Base-by-base conservation (phyloP, 2,329 filamentous ascomycete species). In the Hypoxylon sp. region DNA sequence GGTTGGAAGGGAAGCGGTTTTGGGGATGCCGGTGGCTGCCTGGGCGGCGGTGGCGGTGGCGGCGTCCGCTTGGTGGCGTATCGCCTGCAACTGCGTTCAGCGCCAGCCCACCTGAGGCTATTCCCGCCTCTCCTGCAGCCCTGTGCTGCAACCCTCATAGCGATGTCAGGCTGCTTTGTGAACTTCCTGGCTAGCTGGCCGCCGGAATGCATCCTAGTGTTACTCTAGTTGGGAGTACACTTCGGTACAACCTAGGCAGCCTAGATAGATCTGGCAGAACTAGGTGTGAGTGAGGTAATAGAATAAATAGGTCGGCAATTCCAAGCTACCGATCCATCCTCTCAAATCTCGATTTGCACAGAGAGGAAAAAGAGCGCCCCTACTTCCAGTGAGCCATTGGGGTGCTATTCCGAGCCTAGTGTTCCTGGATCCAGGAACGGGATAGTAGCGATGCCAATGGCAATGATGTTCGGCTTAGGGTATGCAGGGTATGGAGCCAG, bases 1-100 rank as follows among this genome's bases (percentile, higher is more conserved):
- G 32, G 32, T 34, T 34, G 10, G 11, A 67, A 73, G n/a, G 72
- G 70, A 8, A 71, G 67, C 1, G 71, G 67, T 32, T 72, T 73
- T 28, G 69, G 20, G 13, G 56, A n/a, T 6, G 56, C 22, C 24
- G 28, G 37, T 17, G 39, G 57, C 43, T 48, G 50, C 17, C 56
- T 52, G 51, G 34, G 28, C 24, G 46, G 47, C 15, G 57, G 30
- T 20, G 64, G 50, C 2, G 46, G 52, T 20, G 64, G 50, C 2
- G 46, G 52, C 17, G 57, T 10, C 30, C 22, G 44, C 48, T 58
- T 62, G 22, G 66, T 68, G 56, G 68, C 68, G 22, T 68, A 65
- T 55, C 65, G 63, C 53, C 60, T 71, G 30, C 62, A 59, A 3
- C 55, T 19, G 15, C 47, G 32, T 32, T 50, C 20, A 49, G 34